phyloP scores from a whole-genome alignment of 495 filamentous ascomycete genomes.

The Aspergillus panamensis region DNA sequence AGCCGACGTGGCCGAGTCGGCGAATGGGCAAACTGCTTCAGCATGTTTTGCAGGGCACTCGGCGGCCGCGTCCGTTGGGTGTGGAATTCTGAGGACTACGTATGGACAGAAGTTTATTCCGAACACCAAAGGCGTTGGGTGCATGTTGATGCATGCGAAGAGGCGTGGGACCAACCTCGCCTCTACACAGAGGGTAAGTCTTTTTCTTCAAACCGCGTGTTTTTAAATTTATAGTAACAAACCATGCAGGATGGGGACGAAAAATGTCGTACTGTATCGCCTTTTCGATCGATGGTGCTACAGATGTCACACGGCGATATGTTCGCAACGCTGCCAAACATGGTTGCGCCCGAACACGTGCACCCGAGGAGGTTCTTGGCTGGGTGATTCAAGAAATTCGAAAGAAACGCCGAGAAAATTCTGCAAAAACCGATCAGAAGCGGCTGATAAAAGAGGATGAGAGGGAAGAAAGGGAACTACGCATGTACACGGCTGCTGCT shows the following conservation, averaged over 20 bases:
- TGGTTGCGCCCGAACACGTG: constrained; percentile 65
- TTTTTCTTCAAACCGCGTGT: not conserved
- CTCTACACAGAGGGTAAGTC: constrained; percentile 81
- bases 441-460: constrained; percentile 85
- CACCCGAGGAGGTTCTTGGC: constrained; percentile 83
- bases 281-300: constrained; percentile 92
- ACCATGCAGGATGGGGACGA: constrained; percentile 69
- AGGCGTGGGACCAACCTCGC: constrained; percentile 89
- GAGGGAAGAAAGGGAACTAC: constrained; percentile 79
- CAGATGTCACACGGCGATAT: constrained; percentile 93
- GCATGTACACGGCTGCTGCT: constrained; percentile 66
- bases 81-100: constrained; percentile 96
- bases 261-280: constrained; percentile 96
- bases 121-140: constrained; percentile 92
- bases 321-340: constrained; percentile 76
- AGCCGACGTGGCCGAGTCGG: constrained; percentile 80
- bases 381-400: constrained; percentile 90
- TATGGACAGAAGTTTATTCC: constrained; percentile 97
- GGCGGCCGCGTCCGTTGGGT: constrained; percentile 93
- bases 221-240: not conserved
- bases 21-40: constrained; percentile 99
- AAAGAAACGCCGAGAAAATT: constrained; percentile 68
- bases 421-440: constrained; percentile 75
- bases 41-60: constrained; percentile 93
- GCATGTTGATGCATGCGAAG: constrained; percentile 95